Percentiles rank a stretch among this genome's conserved stretches.
phyloP scores from a whole-genome alignment of 805 yeast genomes.

The Starmerella powellii region DNA sequence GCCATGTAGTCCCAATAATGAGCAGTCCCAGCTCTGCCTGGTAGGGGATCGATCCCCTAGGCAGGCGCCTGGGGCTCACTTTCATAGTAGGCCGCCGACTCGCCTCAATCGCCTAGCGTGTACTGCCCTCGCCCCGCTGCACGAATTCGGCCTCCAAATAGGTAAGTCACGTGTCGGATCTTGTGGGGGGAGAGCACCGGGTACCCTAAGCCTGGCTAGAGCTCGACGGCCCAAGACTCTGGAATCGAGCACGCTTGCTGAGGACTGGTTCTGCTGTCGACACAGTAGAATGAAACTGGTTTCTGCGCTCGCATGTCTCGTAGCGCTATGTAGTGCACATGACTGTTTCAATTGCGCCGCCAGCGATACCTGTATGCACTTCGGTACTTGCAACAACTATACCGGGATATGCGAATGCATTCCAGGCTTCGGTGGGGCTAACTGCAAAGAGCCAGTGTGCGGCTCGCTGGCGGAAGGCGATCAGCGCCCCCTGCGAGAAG shows the following conservation, averaged over 20 bases:
- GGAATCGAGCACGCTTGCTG: no score
- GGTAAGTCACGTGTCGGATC: no score
- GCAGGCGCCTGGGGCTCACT: constrained; percentile 19
- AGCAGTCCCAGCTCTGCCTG: constrained; percentile 10
- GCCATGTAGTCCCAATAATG: constrained; percentile 15
- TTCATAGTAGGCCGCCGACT: no score
- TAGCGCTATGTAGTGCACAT: constrained; percentile 9
- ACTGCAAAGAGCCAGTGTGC: constrained; percentile 79
- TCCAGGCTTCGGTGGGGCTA: constrained; percentile 86
- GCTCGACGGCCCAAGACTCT: no score
- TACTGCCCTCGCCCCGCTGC: no score
- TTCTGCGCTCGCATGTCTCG: background rate
- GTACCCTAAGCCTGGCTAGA: no score
- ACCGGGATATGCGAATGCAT: constrained; percentile 90
- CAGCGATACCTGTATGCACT: constrained; percentile 80
- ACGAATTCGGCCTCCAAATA: no score
- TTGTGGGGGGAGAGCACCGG: no score
- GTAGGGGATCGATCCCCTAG: constrained; percentile 8
- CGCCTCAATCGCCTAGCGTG: no score
- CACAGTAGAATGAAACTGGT: background rate
- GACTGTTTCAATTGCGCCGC: constrained; percentile 83
- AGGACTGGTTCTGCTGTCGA: no score
- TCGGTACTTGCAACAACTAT: constrained; percentile 72
- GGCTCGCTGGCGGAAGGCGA: constrained; percentile 62
- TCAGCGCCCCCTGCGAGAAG: constrained; percentile 45